Conservation (phyloP, 139 green algal genomes). For the Asterochloris erici region DNA sequence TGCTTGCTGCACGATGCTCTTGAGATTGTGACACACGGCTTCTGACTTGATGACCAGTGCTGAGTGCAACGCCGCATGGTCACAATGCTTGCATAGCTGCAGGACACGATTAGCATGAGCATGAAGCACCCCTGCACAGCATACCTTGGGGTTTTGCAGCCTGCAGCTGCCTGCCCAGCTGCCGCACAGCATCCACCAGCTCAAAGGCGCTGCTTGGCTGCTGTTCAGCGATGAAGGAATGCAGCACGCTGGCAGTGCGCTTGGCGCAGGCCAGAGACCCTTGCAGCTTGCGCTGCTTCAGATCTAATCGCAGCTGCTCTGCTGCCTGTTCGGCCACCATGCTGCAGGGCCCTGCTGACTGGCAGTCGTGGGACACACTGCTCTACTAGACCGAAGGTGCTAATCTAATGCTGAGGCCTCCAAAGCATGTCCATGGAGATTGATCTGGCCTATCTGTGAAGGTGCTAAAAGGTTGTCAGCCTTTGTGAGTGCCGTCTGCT, state of each 20-base stretch:
- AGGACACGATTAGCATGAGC: conserved; percentile 79
- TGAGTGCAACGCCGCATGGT: background rate
- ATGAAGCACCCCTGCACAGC: conserved; percentile 54
- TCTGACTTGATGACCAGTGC: background rate
- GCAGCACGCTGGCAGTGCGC: conserved; percentile 74
- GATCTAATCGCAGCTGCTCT: conserved; percentile 4
- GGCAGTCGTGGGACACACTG: no score
- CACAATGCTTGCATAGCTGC: background rate
- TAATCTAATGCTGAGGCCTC: no score
- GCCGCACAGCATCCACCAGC: conserved; percentile 72
- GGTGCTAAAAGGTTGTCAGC: no score
- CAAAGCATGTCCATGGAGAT: no score
- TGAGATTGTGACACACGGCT: background rate
- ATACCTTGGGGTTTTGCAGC: conserved; percentile 70
- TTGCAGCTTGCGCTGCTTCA: conserved; percentile 57
- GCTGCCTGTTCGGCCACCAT: no score
- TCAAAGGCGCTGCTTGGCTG: conserved; percentile 45
- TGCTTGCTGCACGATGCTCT: no score
- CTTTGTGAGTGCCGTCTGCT: no score
- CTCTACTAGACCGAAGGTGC: no score
- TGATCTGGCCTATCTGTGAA: no score
- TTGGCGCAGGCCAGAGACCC: conserved; percentile 65
- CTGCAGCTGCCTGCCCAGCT: conserved; percentile 65
- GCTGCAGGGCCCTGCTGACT: no score
- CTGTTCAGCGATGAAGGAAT: conserved; percentile 62